Conservation (phyloP, 75 land plant species). For the Pinus albicaulis region DNA sequence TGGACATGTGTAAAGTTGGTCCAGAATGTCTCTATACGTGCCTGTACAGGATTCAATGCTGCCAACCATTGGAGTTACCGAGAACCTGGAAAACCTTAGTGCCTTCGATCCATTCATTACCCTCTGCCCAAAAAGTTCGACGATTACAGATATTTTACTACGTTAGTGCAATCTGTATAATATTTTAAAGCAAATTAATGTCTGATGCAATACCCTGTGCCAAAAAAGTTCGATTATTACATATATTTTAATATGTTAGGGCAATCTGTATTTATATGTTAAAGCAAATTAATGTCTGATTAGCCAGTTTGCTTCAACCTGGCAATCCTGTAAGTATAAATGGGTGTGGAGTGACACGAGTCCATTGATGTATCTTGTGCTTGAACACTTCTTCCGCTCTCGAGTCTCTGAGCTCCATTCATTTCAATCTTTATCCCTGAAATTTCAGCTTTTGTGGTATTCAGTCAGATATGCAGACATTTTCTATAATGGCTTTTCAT, state of each 20-base stretch:
- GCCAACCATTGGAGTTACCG: background rate
- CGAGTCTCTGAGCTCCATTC: background rate
- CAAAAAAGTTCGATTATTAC: background rate
- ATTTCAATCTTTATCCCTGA: background rate
- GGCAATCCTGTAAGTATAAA: background rate
- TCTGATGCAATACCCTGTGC: background rate
- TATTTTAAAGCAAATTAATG: background rate
- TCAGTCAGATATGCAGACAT: background rate
- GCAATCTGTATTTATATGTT: background rate
- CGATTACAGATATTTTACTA: background rate
- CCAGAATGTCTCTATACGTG: background rate
- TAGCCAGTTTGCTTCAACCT: background rate
- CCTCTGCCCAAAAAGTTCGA: background rate
- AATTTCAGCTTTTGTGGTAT: background rate
- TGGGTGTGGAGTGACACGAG: background rate
- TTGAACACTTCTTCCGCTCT: background rate
- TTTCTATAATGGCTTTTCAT: background rate
- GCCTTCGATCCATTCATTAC: background rate
- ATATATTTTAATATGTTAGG: background rate
- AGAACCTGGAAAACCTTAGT: background rate
- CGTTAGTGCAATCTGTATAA: background rate
- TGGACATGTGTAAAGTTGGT: background rate
- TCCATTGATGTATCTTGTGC: background rate
- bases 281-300: background rate
- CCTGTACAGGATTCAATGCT: background rate